These are phyloP conservation scores for Starmerella geochares DNA, from an alignment of 805 yeast species.

Conservation along the genomic window DNA sequence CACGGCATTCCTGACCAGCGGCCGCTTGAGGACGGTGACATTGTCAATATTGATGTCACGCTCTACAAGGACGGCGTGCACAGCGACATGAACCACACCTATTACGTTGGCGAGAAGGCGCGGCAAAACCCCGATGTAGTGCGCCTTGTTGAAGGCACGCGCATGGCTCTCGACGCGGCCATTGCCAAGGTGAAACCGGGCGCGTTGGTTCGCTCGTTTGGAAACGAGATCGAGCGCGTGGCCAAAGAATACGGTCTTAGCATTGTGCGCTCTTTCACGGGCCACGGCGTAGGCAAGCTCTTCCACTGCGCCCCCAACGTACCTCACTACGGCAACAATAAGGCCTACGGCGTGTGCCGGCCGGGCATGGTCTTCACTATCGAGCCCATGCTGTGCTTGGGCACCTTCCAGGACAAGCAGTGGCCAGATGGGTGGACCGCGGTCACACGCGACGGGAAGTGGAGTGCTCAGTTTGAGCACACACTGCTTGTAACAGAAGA, in stretches of 20 bases:
- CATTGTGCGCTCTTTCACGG: conserved; percentile 83
- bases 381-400: conserved; percentile 92
- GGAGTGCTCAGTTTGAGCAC: conserved; percentile 89
- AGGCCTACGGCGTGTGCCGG: conserved; percentile 85
- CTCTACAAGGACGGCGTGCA: conserved; percentile 80
- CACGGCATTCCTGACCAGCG: conserved; percentile 95
- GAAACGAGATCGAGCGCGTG: conserved; percentile 77
- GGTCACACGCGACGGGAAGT: conserved; percentile 77
- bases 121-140: conserved; percentile 70
- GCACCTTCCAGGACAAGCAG: conserved; percentile 62
- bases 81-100: conserved; percentile 92
- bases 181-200: conserved; percentile 87
- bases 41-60: conserved; percentile 81
- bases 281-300: conserved; percentile 79
- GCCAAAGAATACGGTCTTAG: conserved; percentile 70
- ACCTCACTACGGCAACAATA: conserved; percentile 90
- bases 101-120: conserved; percentile 87
- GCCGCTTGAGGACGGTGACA: conserved; percentile 83
- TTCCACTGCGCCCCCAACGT: conserved; percentile 90
- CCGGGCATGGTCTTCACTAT: conserved; percentile 96
- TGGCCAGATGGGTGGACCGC: conserved; percentile 99
- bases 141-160: conserved; percentile 79
- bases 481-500: conserved; percentile 84
- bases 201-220: conserved; percentile 70
- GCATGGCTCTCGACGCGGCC: conserved; percentile 78